phyloP scores from a whole-genome alignment of 2,329 filamentous ascomycete species.

The Gyromitra esculenta region DNA sequence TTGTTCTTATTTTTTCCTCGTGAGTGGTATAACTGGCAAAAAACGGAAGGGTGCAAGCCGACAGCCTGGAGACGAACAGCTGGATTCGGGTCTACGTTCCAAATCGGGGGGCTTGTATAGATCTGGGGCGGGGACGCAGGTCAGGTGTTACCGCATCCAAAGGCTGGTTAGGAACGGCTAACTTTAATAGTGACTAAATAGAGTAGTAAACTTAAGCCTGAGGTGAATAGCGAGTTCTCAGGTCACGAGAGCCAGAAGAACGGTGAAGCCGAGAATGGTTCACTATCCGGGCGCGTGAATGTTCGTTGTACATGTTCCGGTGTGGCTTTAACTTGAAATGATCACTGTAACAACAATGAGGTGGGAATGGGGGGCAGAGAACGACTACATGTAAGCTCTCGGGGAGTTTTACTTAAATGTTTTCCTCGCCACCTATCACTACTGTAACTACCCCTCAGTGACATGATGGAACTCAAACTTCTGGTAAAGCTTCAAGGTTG shows the following conservation, averaged over 20 bases:
- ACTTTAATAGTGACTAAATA: conserved; percentile 24
- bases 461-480: conserved; percentile 19
- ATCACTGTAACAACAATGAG: conserved; percentile 5
- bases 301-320: conserved; percentile 21
- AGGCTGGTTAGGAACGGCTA: conserved; percentile 12
- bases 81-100: conserved; percentile 42
- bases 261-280: conserved; percentile 34
- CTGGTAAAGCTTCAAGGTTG: background rate
- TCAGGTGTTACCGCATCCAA: conserved; percentile 41
- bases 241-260: conserved; percentile 41
- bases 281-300: conserved; percentile 36
- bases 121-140: conserved; percentile 34
- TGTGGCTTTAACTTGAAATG: conserved; percentile 27
- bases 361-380: background rate
- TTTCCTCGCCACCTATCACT: conserved; percentile 13
- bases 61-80: conserved; percentile 46
- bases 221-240: conserved; percentile 32
- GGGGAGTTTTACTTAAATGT: background rate
- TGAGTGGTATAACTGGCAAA: background rate
- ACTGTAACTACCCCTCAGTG: conserved; percentile 25
- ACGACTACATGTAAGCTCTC: background rate
- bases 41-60: conserved; percentile 25
- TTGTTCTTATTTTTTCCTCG: conserved; percentile 1
- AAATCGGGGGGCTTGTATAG: conserved; percentile 27
- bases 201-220: conserved; percentile 24